Evolutionary conservation across 306 rosid species (phyloP), one percentile per base, ranked within the genome.

Genomic region (Fagus crenata): DNA sequence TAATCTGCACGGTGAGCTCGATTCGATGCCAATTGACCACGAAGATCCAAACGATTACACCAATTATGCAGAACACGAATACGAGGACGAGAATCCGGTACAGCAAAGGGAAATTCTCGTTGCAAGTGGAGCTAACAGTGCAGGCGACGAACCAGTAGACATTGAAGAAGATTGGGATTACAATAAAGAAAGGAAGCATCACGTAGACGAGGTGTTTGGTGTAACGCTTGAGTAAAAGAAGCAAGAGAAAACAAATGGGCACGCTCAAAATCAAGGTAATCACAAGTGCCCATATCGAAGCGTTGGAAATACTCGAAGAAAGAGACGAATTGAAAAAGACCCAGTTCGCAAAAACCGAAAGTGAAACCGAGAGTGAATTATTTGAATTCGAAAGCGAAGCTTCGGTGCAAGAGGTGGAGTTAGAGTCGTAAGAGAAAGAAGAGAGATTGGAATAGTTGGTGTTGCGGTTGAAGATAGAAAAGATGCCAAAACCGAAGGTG

Each of bases 81-180:
- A 82, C 81, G 35, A 95, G 74, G 0, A 92, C 86, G 17, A 95
- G 13, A 74, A 92, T 88, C 31, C 97, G 76, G 14, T 90, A 95
- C 5, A 51, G 87, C 69, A 92, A 61, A 1, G 97, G 97, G n/a
- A 95, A 88, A 1, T 83, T 75, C 0, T 86, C 75, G 70, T 87
- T 87, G 63, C 98, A 95, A 8, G 83, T 14, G 9, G 90, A 75
- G 83, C 88, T 78, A 6, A 95, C 5, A 1, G 96, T 85, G 80
- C 98, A 95, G 31, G 91, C 97, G 6, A 95, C 97, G 72, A 95
- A 95, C 98, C 97, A 95, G 33, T 90, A 95, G 2, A 92, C 93
- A 71, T 95, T 81, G 68, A 92, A 78, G 72, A 95, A 92, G 41
- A 95, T 78, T 2, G 98, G 98, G 51, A 92, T 58, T 4, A 80